Evolutionary conservation across 768 basidiomycete species (phyloP).

Genomic region (Amanita subjunquillea): DNA sequence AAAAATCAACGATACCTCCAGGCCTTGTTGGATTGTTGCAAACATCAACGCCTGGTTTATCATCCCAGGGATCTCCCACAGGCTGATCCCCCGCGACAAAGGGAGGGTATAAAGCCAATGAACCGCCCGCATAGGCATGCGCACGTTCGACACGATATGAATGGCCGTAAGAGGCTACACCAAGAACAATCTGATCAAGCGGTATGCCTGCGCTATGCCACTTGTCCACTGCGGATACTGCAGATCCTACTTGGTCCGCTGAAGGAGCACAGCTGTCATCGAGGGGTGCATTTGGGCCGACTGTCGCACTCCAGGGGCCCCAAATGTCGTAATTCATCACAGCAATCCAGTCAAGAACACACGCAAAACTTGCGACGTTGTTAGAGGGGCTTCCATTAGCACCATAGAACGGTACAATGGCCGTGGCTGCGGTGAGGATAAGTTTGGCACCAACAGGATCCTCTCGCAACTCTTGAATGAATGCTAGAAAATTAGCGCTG

Average conservation of each 20-base stretch:
- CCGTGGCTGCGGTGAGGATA: conserved; percentile 43
- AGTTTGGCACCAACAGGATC: conserved; percentile 42
- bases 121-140: conserved; percentile 31
- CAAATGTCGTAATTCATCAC: conserved; percentile 70
- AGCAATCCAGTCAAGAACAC: conserved; percentile 44
- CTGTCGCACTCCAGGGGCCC: conserved; percentile 49
- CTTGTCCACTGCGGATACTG: conserved; percentile 53
- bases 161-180: conserved; percentile 78
- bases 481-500: conserved; percentile 67
- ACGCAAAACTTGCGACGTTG: conserved; percentile 65
- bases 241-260: conserved; percentile 60
- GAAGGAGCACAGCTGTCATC: conserved; percentile 62
- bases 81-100: conserved; percentile 44
- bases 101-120: conserved; percentile 36
- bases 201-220: conserved; percentile 81
- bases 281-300: conserved; percentile 88
- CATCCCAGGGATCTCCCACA: conserved; percentile 56
- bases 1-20: conserved; percentile 54
- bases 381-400: conserved; percentile 43
- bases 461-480: conserved; percentile 63
- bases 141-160: conserved; percentile 45
- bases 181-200: conserved; percentile 56
- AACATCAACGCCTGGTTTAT: conserved; percentile 35
- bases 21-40: conserved; percentile 41
- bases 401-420: conserved; percentile 29